These are phyloP conservation scores for Plantago major DNA, from an alignment of 257 asterid species.

Conservation along the genomic window DNA sequence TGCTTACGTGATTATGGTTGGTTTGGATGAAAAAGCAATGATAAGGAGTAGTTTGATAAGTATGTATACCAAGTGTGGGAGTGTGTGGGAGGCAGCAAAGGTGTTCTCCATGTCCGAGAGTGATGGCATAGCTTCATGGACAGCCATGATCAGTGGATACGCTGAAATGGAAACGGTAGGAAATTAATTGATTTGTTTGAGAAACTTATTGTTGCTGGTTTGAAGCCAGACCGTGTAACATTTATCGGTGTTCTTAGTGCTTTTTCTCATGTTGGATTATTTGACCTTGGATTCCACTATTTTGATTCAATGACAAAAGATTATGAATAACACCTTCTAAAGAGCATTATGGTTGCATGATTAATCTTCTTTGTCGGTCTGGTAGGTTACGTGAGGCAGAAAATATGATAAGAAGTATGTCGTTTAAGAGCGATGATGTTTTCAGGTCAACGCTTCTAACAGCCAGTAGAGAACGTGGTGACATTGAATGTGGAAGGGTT, in stretches of 20 bases:
- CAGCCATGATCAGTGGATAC: constrained; percentile 86
- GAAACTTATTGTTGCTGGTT: constrained; percentile 37
- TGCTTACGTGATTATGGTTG: constrained; percentile 55
- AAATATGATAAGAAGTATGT: constrained; percentile 75
- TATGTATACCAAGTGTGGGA: constrained; percentile 89
- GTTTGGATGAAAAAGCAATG: constrained; percentile 58
- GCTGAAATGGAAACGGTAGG: constrained; percentile 76
- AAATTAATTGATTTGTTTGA: constrained; percentile 78
- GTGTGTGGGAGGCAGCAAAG: constrained; percentile 53
- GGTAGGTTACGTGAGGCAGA: constrained; percentile 70
- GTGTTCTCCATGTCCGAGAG: constrained; percentile 36
- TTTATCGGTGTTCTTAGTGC: constrained; percentile 82
- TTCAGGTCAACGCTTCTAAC: constrained; percentile 84
- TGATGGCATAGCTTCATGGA: constrained; percentile 76
- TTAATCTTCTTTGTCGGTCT: constrained; percentile 87
- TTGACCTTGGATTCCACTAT: constrained; percentile 66
- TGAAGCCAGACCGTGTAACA: constrained; percentile 73
- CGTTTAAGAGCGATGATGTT: constrained; percentile 62
- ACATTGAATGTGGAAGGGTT: constrained; percentile 61
- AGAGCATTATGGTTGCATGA: constrained; percentile 92
- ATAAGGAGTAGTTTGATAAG: constrained; percentile 54
- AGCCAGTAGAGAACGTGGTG: constrained; percentile 68
- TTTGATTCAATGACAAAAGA: constrained; percentile 55
- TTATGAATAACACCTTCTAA: constrained; percentile 52
- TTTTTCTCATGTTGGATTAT: constrained; percentile 75